These are phyloP conservation scores for Sugiyamaella pinicola DNA, from an alignment of 1,139 yeast genomes.

Conservation along the genomic window DNA sequence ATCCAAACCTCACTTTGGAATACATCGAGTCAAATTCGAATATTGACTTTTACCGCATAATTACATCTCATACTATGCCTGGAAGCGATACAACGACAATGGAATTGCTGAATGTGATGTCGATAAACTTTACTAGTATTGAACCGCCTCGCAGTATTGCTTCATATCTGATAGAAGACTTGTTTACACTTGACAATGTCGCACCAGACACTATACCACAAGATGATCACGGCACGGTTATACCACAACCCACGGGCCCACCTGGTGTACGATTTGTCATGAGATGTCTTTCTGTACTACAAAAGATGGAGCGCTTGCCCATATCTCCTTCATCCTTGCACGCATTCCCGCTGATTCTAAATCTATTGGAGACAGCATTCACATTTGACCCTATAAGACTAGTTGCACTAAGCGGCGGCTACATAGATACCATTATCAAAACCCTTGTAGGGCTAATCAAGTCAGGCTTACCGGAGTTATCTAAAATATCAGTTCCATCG, in stretches of 20 bases:
- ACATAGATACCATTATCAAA: background rate
- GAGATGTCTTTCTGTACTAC: conserved; percentile 42
- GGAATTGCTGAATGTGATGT: conserved; percentile 32
- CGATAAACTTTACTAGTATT: background rate
- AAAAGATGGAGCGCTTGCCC: conserved; percentile 34
- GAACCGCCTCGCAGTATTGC: background rate
- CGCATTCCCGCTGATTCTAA: conserved; percentile 55
- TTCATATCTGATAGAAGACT: conserved; percentile 31
- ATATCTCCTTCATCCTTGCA: conserved; percentile 35
- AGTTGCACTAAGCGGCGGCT: background rate
- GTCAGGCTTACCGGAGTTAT: background rate
- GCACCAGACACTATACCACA: too few relatives aligned
- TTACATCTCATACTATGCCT: conserved; percentile 13
- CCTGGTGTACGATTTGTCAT: conserved; percentile 48
- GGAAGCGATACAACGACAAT: conserved; percentile 36
- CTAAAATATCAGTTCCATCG: conserved; percentile 4
- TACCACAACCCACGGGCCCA: too few relatives aligned
- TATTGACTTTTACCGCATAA: conserved; percentile 12
- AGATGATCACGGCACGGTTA: too few relatives aligned
- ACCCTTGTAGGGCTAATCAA: conserved; percentile 7
- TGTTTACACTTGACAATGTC: conserved; percentile 25
- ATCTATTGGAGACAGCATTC: conserved; percentile 55
- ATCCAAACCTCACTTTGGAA: background rate
- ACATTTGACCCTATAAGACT: conserved; percentile 46
- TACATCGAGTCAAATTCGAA: background rate